A percentile compares a stretch with the other conserved stretches of the same genome.
Conservation (phyloP, 1,139 yeast species). For the Geotrichum candidum region DNA sequence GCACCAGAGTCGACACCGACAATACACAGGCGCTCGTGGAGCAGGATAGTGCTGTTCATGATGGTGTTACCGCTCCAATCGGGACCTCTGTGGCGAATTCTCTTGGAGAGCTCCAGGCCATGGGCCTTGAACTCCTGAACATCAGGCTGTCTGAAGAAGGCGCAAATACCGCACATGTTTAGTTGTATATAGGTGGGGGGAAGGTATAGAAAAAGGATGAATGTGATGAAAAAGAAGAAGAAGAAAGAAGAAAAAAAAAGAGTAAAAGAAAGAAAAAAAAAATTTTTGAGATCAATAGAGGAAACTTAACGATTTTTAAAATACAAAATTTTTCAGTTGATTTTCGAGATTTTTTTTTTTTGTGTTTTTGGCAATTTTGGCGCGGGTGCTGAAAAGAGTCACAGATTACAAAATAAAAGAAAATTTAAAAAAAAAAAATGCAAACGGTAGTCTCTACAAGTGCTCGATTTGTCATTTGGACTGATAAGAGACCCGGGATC, state of each 20-base stretch:
- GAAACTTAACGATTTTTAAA: background rate
- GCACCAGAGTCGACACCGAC: conserved; percentile 92
- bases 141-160: conserved; percentile 78
- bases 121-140: conserved; percentile 74
- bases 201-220: background rate
- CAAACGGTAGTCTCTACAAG: background rate
- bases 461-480: background rate
- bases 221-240: background rate
- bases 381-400: background rate
- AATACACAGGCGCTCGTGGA: conserved; percentile 94
- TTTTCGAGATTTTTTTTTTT: background rate
- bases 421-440: background rate
- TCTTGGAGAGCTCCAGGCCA: conserved; percentile 82
- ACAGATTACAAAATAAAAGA: background rate
- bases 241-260: background rate
- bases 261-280: background rate
- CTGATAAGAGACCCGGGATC: background rate
- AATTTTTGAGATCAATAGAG: background rate
- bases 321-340: background rate
- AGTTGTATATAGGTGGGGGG: background rate
- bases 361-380: background rate
- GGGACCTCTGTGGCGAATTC: conserved; percentile 97
- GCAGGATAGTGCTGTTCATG: conserved; percentile 68
- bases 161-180: conserved; percentile 94
- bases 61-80: conserved; percentile 89